Evolutionary conservation across 139 green algal genomes (phyloP), one percentile per base, ranked within the genome.

Genomic region (Bryopsis sp.): DNA sequence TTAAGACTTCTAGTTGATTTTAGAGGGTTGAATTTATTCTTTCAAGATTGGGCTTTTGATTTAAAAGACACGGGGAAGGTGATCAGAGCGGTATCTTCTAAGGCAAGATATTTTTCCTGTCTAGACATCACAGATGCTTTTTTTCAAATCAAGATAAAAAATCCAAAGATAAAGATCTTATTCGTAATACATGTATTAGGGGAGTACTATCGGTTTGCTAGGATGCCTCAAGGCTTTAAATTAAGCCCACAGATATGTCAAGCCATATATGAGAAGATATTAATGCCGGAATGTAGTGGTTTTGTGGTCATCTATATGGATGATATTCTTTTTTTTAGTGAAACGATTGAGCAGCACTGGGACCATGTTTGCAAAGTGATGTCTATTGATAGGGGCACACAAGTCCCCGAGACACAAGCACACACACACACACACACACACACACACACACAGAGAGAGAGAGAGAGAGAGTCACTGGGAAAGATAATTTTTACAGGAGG

Each of bases 261-360:
- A 54, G 19, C 19, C 15, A 54, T 19, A 54, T 54, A 54, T 54
- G 43, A 54, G 19, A 26, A 11, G 15, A 54, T 54, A 26, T 54
- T 54, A 19, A 54, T 11, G 15, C 19, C 43, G 15, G 19, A 54
- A 19, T 54, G 11, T 54, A 54, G 43, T 26, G 11, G 15, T 26
- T 54, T 54, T 19, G 11, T 11, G 15, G 15, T 11, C 43, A 26
- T 54, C 11, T 54, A 54, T 54, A 54, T 54, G 43, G 43, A 54
- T 54, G 43, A 54, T 19, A 54, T 54, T 54, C 11, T 54, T 19
- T 26, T 54, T 54, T 54, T 54, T 54, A 54, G 43, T 54, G 43
- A 54, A 19, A 54, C 43, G 19, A 26, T 54, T 11, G 43, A 19
- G 11, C 43, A 54, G 19, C 43, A 54, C 19, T 54, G 43, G 43